Evolutionary conservation across 306 rosid genomes (phyloP).

Genomic region (Gleditsia sinensis): DNA sequence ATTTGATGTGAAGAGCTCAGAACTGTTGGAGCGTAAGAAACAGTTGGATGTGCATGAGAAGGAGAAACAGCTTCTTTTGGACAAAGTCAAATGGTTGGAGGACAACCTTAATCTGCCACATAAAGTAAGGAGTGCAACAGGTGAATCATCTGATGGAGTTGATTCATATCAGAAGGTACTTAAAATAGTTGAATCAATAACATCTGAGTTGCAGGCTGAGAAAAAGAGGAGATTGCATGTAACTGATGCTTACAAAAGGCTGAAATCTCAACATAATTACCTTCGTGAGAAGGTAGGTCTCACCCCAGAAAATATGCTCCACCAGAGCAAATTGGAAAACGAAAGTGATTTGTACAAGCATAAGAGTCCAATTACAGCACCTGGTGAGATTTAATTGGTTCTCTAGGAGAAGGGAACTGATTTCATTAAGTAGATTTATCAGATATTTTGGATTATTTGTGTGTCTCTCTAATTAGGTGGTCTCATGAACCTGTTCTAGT

Average conservation of each 20-base stretch:
- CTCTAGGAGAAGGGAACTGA: neutral
- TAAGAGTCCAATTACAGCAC: slow-evolving; percentile 44
- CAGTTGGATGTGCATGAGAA: slow-evolving; percentile 40
- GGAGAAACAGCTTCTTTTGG: slow-evolving; percentile 48
- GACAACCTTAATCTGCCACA: slow-evolving; percentile 44
- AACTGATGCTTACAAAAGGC: slow-evolving; percentile 59
- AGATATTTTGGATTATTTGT: neutral
- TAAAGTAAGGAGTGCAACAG: neutral
- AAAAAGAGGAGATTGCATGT: slow-evolving; percentile 43
- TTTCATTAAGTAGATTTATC: neutral
- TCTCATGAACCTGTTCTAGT: neutral
- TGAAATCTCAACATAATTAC: slow-evolving; percentile 70
- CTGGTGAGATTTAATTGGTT: slow-evolving; percentile 47
- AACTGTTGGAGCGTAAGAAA: slow-evolving; percentile 37
- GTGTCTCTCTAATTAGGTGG: neutral
- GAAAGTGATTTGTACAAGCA: slow-evolving; percentile 41
- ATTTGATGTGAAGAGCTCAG: slow-evolving; percentile 25
- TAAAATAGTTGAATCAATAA: slow-evolving; percentile 42
- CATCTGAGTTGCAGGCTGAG: slow-evolving; percentile 53
- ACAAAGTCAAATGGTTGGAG: slow-evolving; percentile 40
- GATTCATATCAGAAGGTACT: slow-evolving; percentile 35
- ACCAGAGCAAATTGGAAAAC: slow-evolving; percentile 34
- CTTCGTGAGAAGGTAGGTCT: slow-evolving; percentile 66
- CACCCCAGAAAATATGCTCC: slow-evolving; percentile 53
- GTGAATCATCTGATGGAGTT: slow-evolving; percentile 33